Conservation (phyloP, 225 moss, liverwort and hornwort genomes). For the Pseudoscleropodium purum region DNA sequence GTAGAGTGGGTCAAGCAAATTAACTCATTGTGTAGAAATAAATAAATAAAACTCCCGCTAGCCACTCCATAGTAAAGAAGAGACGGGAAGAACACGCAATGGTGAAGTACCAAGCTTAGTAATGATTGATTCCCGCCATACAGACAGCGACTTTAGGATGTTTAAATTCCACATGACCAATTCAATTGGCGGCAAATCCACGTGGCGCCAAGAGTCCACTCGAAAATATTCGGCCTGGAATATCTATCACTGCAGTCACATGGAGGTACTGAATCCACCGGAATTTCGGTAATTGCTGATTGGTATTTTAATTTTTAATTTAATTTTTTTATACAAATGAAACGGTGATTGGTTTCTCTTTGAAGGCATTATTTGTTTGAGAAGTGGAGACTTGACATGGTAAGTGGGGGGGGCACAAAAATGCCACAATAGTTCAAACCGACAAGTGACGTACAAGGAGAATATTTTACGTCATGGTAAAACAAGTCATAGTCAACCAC, state of each 20-base stretch:
- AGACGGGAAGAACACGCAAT: not conserved
- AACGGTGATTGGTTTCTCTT: not conserved
- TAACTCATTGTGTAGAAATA: not conserved
- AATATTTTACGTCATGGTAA: too few relatives aligned
- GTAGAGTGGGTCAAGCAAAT: too few relatives aligned
- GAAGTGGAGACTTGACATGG: not conserved
- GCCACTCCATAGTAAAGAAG: not conserved
- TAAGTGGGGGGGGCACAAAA: too few relatives aligned
- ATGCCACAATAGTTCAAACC: too few relatives aligned
- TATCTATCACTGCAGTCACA: not conserved
- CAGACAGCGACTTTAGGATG: not conserved
- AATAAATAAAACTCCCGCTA: not conserved
- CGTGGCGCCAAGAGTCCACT: not conserved
- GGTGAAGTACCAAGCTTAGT: not conserved
- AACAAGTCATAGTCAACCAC: too few relatives aligned
- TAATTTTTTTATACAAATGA: too few relatives aligned
- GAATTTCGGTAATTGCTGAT: not conserved
- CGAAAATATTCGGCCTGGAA: not conserved
- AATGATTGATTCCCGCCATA: not conserved
- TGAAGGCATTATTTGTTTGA: not conserved
- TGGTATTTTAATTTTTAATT: too few relatives aligned
- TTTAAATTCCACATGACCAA: not conserved
- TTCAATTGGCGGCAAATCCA: not conserved
- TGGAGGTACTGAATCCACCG: not conserved
- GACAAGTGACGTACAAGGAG: too few relatives aligned